These are phyloP conservation scores for Kwoniella dendrophila DNA, from an alignment of 768 basidiomycete species.

Conservation along the genomic window DNA sequence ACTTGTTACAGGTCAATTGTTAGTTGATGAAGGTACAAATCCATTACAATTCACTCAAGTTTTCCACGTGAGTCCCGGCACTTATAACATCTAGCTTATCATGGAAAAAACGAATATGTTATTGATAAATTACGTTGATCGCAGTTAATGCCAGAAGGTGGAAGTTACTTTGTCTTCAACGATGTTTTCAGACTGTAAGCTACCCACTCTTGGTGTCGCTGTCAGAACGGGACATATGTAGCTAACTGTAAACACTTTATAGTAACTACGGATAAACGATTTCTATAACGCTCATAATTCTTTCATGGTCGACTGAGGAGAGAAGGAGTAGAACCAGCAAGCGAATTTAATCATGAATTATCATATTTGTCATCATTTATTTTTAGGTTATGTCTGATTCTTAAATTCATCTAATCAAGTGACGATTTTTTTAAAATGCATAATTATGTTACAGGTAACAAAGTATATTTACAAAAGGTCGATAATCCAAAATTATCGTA, in stretches of 20 bases:
- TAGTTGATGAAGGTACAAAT: slow-evolving; percentile 77
- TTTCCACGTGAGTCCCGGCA: slow-evolving; percentile 65
- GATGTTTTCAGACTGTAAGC: slow-evolving; percentile 76
- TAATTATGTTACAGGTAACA: too few species aligned
- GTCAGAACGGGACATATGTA: neutral
- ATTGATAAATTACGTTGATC: too few species aligned
- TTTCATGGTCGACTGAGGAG: too few species aligned
- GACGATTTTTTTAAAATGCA: neutral
- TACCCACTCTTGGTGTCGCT: neutral
- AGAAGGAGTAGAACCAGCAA: neutral
- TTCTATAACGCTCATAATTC: neutral
- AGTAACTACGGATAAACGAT: slow-evolving; percentile 26
- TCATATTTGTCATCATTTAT: too few species aligned
- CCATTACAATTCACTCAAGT: slow-evolving; percentile 88
- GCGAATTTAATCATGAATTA: too few species aligned
- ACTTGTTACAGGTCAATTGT: slow-evolving; percentile 81
- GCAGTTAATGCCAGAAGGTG: slow-evolving; percentile 69
- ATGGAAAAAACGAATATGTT: neutral
- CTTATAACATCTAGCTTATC: neutral
- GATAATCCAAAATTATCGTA: too few species aligned
- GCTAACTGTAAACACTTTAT: neutral
- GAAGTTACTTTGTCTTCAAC: slow-evolving; percentile 80
- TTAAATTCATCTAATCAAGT: neutral
- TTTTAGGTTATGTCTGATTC: neutral
- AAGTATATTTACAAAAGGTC: too few species aligned